phyloP scores from a whole-genome alignment of 345 rosid genomes.

The Arabidopsis arenosa region DNA sequence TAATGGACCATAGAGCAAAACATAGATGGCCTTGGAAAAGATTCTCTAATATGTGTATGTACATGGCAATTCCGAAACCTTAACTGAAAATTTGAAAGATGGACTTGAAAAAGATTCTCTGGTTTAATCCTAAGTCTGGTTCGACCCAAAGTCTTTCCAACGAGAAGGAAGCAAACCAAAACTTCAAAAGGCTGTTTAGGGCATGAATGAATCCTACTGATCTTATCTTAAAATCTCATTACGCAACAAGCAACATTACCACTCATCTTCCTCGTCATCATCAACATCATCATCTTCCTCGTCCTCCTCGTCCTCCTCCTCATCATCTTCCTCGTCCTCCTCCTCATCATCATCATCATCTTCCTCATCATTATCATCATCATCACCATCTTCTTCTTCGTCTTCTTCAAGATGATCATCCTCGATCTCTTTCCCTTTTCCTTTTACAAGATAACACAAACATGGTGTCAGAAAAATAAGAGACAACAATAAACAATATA shows the following conservation, averaged over 20 bases:
- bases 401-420: neutral
- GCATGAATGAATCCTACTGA: neutral
- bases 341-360: neutral
- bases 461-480: neutral
- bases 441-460: conserved; percentile 1
- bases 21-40: neutral
- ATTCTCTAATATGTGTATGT: conserved; percentile 1
- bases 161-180: too few relatives aligned
- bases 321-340: neutral
- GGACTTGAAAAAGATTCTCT: too few relatives aligned
- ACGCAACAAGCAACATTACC: neutral
- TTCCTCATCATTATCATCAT: neutral
- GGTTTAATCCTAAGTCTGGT: too few relatives aligned
- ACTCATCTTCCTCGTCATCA: neutral
- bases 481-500: too few relatives aligned
- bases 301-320: neutral
- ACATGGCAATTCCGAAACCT: conserved; percentile 16
- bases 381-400: neutral
- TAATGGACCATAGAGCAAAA: neutral
- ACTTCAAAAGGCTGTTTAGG: neutral
- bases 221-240: neutral
- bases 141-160: too few relatives aligned
- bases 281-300: neutral
- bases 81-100: neutral
- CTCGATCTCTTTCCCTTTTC: neutral